Conservation (phyloP, 1,284 basidiomycete species). For the Pseudozyma sp. region DNA sequence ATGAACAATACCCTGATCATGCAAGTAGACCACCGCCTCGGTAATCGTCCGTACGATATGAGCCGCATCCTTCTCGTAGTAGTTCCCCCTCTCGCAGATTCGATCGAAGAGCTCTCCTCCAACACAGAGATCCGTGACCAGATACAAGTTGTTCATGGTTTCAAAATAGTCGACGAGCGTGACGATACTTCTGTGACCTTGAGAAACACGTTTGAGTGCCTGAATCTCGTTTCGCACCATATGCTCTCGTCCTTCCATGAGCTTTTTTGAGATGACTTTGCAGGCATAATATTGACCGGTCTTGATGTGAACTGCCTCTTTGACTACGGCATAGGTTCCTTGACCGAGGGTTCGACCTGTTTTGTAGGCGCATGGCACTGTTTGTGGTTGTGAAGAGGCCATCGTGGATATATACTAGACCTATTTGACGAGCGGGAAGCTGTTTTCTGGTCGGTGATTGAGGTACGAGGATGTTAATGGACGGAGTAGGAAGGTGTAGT, state of each 20-base stretch:
- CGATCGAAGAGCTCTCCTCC: constrained; percentile 98
- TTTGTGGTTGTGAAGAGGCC: constrained; percentile 49
- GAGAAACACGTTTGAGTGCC: constrained; percentile 93
- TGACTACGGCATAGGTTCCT: constrained; percentile 90
- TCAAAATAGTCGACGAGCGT: constrained; percentile 95
- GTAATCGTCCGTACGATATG: constrained; percentile 87
- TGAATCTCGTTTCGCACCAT: constrained; percentile 94
- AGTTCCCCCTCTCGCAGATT: constrained; percentile 96
- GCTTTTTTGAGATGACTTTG: constrained; percentile 83
- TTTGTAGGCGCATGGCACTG: constrained; percentile 68
- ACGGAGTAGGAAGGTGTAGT: too few relatives aligned
- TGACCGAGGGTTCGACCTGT: constrained; percentile 74
- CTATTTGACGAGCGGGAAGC: too few relatives aligned
- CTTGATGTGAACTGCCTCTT: constrained; percentile 95
- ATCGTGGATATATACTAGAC: too few relatives aligned
- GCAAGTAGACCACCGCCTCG: constrained; percentile 89
- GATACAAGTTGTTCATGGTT: constrained; percentile 86
- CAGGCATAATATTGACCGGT: constrained; percentile 74
- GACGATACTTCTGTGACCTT: constrained; percentile 80
- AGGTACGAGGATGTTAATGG: too few relatives aligned
- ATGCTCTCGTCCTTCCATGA: constrained; percentile 79
- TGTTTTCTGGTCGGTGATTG: too few relatives aligned
- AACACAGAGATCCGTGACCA: constrained; percentile 95
- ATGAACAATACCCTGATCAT: constrained; percentile 94
- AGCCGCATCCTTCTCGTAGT: constrained; percentile 96